phyloP scores from a whole-genome alignment of 2,329 filamentous ascomycete species.

The Aspergillus sp. region DNA sequence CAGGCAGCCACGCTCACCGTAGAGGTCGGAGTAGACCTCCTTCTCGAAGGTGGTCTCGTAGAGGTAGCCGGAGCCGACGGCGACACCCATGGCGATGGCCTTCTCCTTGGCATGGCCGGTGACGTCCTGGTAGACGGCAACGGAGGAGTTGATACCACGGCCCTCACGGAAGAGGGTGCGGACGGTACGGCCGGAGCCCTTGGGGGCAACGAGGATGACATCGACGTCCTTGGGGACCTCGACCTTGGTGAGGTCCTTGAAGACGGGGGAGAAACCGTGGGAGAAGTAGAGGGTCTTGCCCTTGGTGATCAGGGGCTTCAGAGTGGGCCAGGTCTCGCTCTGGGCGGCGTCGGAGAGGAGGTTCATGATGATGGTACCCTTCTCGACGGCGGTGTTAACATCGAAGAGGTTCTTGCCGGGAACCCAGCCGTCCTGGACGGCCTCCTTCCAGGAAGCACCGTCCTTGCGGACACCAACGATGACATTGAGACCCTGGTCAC shows the following conservation, averaged over 20 bases:
- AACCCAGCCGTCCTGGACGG: conserved; percentile 94
- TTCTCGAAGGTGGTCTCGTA: conserved; percentile 99
- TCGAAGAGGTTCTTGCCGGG: conserved; percentile 99
- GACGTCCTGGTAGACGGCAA: conserved; percentile 97
- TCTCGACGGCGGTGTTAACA: conserved; percentile 90
- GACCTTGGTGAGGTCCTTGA: conserved; percentile 99
- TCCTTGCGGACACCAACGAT: conserved; percentile 98
- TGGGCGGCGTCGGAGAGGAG: conserved; percentile 96
- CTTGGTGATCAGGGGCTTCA: conserved; percentile 98
- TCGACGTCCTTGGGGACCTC: conserved; percentile 94
- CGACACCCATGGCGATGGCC: conserved; percentile 93
- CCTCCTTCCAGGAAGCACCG: conserved; percentile 98
- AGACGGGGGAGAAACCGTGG: conserved; percentile 99
- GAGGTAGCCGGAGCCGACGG: conserved; percentile 95
- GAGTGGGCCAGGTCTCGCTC: conserved; percentile 96
- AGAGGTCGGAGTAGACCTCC: conserved; percentile 99
- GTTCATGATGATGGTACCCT: conserved; percentile 98
- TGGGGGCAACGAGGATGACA: conserved; percentile 98
- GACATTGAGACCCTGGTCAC: conserved; percentile 99
- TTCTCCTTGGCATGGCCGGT: conserved; percentile 98
- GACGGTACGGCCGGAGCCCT: conserved; percentile 98
- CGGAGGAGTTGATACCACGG: conserved; percentile 98
- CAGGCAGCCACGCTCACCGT: conserved; percentile 98
- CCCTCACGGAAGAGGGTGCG: conserved; percentile 98
- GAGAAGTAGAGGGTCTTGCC: conserved; percentile 99